phyloP scores from a whole-genome alignment of 371 early-diverging fungal genomes.

The Syncephalastrum racemosum region DNA sequence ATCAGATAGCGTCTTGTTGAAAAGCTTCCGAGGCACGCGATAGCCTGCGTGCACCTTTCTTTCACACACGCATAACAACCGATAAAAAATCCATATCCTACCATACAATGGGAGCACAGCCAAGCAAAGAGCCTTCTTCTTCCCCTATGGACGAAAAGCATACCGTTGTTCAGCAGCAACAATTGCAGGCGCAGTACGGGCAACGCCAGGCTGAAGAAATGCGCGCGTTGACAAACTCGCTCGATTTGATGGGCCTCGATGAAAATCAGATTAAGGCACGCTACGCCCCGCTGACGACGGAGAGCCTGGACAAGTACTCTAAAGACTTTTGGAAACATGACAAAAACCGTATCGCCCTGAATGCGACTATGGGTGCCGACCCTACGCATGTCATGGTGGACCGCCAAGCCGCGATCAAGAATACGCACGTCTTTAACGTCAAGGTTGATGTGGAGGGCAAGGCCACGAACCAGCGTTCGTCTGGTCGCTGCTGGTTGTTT shows the following conservation, averaged over 20 bases:
- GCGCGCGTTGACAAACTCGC: conserved; percentile 9
- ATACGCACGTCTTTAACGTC: conserved; percentile 59
- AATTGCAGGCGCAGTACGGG: no score
- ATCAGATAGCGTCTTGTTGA: no score
- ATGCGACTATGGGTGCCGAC: conserved; percentile 61
- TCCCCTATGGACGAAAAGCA: not conserved
- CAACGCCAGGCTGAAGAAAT: no score
- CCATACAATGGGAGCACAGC: not conserved
- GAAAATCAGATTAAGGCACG: conserved; percentile 21
- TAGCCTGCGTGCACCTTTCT: no score
- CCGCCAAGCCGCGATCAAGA: conserved; percentile 41
- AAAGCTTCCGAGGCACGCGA: no score
- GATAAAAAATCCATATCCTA: not conserved
- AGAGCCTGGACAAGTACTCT: conserved; percentile 34
- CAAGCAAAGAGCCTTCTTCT: no score
- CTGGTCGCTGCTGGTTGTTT: conserved; percentile 88
- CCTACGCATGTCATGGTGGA: conserved; percentile 61
- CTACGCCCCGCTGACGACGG: conserved; percentile 28
- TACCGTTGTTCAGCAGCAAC: not conserved
- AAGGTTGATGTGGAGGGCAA: conserved; percentile 60
- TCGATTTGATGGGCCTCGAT: conserved; percentile 18
- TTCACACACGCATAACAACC: not conserved
- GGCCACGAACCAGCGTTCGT: conserved; percentile 76
- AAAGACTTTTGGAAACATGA: conserved; percentile 56
- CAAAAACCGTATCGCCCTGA: conserved; percentile 69